phyloP scores from a whole-genome alignment of 768 basidiomycete species.

The Pulveroboletus sp. region DNA sequence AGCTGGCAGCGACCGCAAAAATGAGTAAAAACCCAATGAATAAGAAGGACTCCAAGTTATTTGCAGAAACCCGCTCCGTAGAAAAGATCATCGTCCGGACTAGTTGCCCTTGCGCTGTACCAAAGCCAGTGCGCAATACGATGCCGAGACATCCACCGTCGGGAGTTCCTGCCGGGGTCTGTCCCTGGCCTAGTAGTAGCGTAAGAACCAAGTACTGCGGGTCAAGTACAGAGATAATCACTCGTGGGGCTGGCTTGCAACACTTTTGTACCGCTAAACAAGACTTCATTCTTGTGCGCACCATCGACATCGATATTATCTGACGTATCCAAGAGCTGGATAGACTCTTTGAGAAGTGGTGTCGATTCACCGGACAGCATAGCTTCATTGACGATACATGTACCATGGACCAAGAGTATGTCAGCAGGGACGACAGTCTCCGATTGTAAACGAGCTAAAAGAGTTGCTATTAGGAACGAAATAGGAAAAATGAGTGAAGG shows the following conservation, averaged over 20 bases:
- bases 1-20: slow-evolving; percentile 95
- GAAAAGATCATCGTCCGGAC: slow-evolving; percentile 99
- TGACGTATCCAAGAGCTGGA: slow-evolving; percentile 70
- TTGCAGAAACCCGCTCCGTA: slow-evolving; percentile 93
- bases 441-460: slow-evolving; percentile 55
- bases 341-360: slow-evolving; percentile 91
- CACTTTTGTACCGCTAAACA: slow-evolving; percentile 97
- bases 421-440: slow-evolving; percentile 94
- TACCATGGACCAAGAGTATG: slow-evolving; percentile 85
- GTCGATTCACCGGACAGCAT: slow-evolving; percentile 99
- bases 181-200: slow-evolving; percentile 23
- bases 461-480: background rate
- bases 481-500: slow-evolving; percentile 1
- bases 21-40: slow-evolving; percentile 98
- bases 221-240: slow-evolving; percentile 12
- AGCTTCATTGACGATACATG: slow-evolving; percentile 97
- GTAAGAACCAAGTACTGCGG: background rate
- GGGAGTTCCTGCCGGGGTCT: slow-evolving; percentile 59
- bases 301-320: slow-evolving; percentile 85
- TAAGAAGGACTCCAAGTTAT: slow-evolving; percentile 91
- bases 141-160: slow-evolving; percentile 91
- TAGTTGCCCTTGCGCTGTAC: slow-evolving; percentile 94
- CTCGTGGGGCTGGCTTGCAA: slow-evolving; percentile 65
- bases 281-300: slow-evolving; percentile 77
- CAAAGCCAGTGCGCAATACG: slow-evolving; percentile 93